Evolutionary conservation across 179 eudicot species (phyloP).

Genomic region (Silene vulgaris): DNA sequence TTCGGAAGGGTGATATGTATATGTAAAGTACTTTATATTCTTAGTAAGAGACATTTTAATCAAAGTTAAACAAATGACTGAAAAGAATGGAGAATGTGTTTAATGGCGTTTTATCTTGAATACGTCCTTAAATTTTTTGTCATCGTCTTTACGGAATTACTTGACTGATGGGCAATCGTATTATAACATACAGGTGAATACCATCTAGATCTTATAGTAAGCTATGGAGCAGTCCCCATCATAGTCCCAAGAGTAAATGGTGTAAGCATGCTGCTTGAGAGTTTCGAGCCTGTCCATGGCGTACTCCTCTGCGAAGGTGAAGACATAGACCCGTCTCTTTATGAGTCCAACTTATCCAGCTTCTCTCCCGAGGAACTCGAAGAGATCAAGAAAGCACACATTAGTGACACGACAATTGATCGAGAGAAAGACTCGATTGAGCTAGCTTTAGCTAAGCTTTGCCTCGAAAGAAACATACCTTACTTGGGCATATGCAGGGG

Average conservation of each 20-base stretch:
- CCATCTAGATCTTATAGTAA: constrained; percentile 85
- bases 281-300: constrained; percentile 96
- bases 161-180: background rate
- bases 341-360: constrained; percentile 43
- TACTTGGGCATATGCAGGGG: constrained; percentile 90
- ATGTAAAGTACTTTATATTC: background rate
- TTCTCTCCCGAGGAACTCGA: constrained; percentile 65
- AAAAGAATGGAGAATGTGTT: no score
- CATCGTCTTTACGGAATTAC: no score
- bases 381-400: constrained; percentile 54
- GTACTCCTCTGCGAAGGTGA: constrained; percentile 96
- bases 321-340: constrained; percentile 81
- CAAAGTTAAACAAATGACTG: no score
- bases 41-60: no score
- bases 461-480: constrained; percentile 89
- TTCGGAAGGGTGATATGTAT: background rate
- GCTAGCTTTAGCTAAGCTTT: constrained; percentile 71
- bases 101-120: no score
- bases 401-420: constrained; percentile 79
- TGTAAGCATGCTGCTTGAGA: constrained; percentile 63
- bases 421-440: constrained; percentile 86
- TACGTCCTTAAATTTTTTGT: no score
- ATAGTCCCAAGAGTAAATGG: constrained; percentile 88
- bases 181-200: constrained; percentile 60
- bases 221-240: constrained; percentile 91